Conservation (phyloP, 352 stramenopile species). For the Phytophthora melonis region DNA sequence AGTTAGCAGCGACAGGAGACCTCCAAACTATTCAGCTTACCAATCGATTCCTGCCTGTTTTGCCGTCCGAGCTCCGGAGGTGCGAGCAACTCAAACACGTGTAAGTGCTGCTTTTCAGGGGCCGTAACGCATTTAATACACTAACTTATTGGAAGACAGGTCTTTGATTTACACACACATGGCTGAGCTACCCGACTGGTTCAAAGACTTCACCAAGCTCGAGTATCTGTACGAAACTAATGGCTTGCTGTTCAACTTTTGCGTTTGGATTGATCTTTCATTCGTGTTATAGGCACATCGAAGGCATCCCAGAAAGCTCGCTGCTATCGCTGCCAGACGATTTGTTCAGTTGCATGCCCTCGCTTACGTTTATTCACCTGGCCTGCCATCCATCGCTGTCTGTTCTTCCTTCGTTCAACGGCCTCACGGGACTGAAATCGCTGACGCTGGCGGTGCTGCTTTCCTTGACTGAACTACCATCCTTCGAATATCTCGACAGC, state of each 20-base stretch:
- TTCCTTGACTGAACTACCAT: constrained; percentile 14
- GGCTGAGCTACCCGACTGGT: constrained; percentile 29
- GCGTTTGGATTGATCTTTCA: not conserved
- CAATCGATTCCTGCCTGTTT: constrained; percentile 32
- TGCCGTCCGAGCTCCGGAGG: constrained; percentile 29
- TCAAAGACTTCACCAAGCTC: constrained; percentile 34
- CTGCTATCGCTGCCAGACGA: constrained; percentile 16
- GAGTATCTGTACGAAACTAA: constrained; percentile 37
- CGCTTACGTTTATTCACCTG: constrained; percentile 41
- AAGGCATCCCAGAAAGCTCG: constrained; percentile 3
- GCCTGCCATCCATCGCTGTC: constrained; percentile 9
- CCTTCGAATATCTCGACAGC: constrained; percentile 11
- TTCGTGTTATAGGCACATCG: constrained; percentile 9
- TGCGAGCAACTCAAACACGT: constrained; percentile 40
- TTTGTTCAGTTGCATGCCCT: constrained; percentile 39
- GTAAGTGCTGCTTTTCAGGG: constrained; percentile 18
- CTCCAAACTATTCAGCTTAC: constrained; percentile 40
- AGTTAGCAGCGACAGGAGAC: constrained; percentile 28
- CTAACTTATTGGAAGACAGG: not conserved
- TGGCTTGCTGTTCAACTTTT: not conserved
- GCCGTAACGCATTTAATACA: too few species aligned
- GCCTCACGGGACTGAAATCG: constrained; percentile 30
- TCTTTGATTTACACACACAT: constrained; percentile 47
- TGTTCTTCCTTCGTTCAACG: constrained; percentile 25
- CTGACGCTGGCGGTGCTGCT: constrained; percentile 26